Evolutionary conservation across 1,284 basidiomycete genomes (phyloP).

Genomic region (Ceratobasidium sp.): DNA sequence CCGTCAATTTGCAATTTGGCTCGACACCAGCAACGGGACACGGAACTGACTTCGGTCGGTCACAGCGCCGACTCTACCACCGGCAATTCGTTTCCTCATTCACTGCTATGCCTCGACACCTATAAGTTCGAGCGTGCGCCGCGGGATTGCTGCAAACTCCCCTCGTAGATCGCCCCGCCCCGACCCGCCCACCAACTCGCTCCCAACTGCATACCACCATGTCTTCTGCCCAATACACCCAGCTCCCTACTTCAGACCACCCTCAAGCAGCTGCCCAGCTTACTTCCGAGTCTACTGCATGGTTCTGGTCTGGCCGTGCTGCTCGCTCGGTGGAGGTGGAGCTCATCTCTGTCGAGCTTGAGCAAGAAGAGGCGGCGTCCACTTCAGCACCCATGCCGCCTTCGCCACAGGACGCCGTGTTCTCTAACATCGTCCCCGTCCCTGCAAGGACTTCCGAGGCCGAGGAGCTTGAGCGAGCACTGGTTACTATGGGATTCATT

Average conservation of each 20-base stretch:
- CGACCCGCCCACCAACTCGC: conserved; percentile 3
- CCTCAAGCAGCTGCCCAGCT: conserved; percentile 6
- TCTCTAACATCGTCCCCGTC: conserved; percentile 26
- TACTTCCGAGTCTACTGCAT: conserved; percentile 26
- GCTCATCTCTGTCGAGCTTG: conserved; percentile 15
- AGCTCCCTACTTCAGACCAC: conserved; percentile 31
- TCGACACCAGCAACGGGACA: conserved; percentile 34
- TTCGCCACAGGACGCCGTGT: conserved; percentile 35
- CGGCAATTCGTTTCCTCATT: conserved; percentile 14
- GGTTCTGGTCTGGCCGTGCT: conserved; percentile 14
- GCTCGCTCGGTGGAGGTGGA: conserved; percentile 17
- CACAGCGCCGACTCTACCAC: conserved; percentile 15
- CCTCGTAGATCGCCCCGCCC: background rate
- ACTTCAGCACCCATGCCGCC: background rate
- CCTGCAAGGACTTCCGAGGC: conserved; percentile 19
- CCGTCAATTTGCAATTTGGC: conserved; percentile 34
- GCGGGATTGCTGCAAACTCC: conserved; percentile 4
- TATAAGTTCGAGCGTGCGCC: background rate
- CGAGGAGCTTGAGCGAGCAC: conserved; percentile 25
- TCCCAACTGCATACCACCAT: conserved; percentile 18
- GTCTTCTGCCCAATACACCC: conserved; percentile 15
- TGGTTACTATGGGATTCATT: conserved; percentile 19
- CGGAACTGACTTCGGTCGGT: conserved; percentile 38
- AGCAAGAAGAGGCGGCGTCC: background rate
- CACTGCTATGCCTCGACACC: background rate